Conservation (phyloP, 441 rosid species). For the Pelargonium cotyledonis region DNA sequence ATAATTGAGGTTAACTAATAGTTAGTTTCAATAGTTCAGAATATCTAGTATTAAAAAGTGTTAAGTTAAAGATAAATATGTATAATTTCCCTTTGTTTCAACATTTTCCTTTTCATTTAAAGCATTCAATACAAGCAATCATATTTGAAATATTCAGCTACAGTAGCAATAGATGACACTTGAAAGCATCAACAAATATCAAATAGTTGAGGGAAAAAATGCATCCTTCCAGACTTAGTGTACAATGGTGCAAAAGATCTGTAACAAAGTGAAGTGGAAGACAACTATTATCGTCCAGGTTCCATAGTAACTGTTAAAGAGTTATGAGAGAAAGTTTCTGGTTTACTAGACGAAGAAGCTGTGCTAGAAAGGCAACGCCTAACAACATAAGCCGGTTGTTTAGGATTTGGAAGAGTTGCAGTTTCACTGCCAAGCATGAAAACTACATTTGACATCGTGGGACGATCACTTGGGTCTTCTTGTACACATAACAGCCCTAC, state of each 20-base stretch:
- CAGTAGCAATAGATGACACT: not conserved
- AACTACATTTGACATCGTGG: constrained; percentile 45
- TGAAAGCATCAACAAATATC: not conserved
- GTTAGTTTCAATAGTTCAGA: no score
- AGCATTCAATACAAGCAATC: not conserved
- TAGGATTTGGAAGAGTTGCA: constrained; percentile 43
- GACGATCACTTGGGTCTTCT: constrained; percentile 57
- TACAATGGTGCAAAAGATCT: not conserved
- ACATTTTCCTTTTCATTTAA: not conserved
- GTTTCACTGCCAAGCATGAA: constrained; percentile 42
- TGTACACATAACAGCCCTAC: constrained; percentile 56
- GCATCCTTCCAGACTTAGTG: not conserved
- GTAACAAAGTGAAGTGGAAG: constrained; percentile 5
- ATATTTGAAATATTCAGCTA: not conserved
- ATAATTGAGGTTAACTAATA: no score
- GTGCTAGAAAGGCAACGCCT: constrained; percentile 31
- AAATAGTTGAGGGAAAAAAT: not conserved
- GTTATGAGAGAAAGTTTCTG: constrained; percentile 31
- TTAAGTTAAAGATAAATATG: no score
- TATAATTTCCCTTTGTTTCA: no score
- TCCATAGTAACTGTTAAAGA: constrained; percentile 34
- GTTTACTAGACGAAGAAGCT: constrained; percentile 41
- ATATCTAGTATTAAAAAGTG: no score
- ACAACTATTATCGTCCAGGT: constrained; percentile 34
- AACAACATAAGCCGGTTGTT: constrained; percentile 42